phyloP scores from a whole-genome alignment of 2,329 filamentous ascomycete genomes.

The Colletotrichum sp. region DNA sequence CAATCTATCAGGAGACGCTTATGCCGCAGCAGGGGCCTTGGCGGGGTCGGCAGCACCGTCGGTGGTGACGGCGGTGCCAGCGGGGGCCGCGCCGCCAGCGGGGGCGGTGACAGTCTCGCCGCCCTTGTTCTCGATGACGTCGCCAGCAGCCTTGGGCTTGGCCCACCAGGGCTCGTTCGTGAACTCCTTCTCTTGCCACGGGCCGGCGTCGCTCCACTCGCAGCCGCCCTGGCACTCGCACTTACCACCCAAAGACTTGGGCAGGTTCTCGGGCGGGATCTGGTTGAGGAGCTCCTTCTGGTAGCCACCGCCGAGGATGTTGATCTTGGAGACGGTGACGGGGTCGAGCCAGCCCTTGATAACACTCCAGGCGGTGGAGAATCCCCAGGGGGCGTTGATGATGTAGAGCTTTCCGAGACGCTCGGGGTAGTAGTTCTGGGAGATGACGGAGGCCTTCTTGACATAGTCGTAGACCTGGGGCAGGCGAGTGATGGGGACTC shows the following conservation, averaged over 20 bases:
- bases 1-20: conserved; percentile 10
- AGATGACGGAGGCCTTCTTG: conserved; percentile 82
- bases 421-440: conserved; percentile 99
- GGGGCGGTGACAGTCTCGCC: conserved; percentile 39
- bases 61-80: conserved; percentile 31
- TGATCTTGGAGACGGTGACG: conserved; percentile 95
- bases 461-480: conserved; percentile 89
- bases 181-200: conserved; percentile 81
- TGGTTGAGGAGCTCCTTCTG: conserved; percentile 84
- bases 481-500: conserved; percentile 83
- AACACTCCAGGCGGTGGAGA: conserved; percentile 82
- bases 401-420: conserved; percentile 94
- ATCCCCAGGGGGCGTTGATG: conserved; percentile 98
- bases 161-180: conserved; percentile 70
- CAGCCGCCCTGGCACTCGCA: conserved; percentile 88
- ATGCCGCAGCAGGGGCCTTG: conserved; percentile 38
- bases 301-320: conserved; percentile 83
- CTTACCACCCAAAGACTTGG: conserved; percentile 81
- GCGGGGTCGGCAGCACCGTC: conserved; percentile 33
- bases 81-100: conserved; percentile 33
- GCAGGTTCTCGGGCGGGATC: conserved; percentile 88
- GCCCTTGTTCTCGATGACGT: conserved; percentile 44
- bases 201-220: conserved; percentile 84
- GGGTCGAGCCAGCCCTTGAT: conserved; percentile 96
- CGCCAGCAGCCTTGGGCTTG: conserved; percentile 46